Conservation (phyloP, 768 basidiomycete species). For the Gymnopilus junonius region DNA sequence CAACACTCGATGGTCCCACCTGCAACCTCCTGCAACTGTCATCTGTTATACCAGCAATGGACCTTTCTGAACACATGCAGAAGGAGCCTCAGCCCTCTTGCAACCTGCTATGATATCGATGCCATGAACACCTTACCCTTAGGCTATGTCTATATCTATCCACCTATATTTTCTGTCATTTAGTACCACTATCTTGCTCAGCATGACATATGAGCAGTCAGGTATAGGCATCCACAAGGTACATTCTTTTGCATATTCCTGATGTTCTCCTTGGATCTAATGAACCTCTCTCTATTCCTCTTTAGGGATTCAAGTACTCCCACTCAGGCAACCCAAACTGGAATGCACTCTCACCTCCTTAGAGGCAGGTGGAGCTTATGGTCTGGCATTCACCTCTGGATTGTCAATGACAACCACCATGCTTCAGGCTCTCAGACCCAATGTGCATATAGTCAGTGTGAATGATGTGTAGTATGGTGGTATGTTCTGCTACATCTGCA, state of each 20-base stretch:
- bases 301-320: constrained; percentile 88
- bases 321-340: constrained; percentile 91
- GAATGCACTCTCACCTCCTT: constrained; percentile 74
- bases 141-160: too few relatives aligned
- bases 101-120: too few relatives aligned
- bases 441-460: constrained; percentile 83
- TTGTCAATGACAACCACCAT: constrained; percentile 86
- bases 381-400: constrained; percentile 84
- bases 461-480: constrained; percentile 97
- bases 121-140: too few relatives aligned
- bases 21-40: too few relatives aligned
- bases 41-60: too few relatives aligned
- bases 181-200: constrained; percentile 88
- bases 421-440: constrained; percentile 71
- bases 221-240: constrained; percentile 80
- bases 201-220: constrained; percentile 91
- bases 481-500: constrained; percentile 82
- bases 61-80: too few relatives aligned
- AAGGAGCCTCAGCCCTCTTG: too few relatives aligned
- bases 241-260: too few relatives aligned
- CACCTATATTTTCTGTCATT: too few relatives aligned
- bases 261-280: not conserved
- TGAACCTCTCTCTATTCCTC: not conserved
- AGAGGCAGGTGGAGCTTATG: constrained; percentile 74
- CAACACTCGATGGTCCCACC: too few relatives aligned